Evolutionary conservation across 768 basidiomycete species (phyloP), one percentile per base, ranked within the genome.

Genomic region (Boletus pseudopeckii): DNA sequence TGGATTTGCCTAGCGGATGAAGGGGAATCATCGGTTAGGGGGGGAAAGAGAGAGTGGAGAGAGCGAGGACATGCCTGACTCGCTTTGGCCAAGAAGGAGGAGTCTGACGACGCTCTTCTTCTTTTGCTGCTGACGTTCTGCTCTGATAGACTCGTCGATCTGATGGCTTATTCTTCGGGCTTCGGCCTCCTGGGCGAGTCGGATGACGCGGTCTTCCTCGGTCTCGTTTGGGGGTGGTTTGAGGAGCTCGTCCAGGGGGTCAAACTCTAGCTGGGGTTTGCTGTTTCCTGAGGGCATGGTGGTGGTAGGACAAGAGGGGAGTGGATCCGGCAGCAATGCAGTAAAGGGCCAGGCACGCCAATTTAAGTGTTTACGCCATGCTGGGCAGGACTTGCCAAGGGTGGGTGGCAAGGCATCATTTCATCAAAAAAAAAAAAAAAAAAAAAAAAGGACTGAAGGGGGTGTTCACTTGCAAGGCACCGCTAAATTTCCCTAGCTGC

Each of bases 31-130:
- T 32, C 41, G 22, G 57, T 50, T 11, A 52, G 54, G 40, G 44
- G 11, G 26, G 42, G 49, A 20, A 20, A 14, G 28, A 17, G 22
- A 0, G 38, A 7, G 49, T 33, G 42, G 2, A 13, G 24, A 45
- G 9, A 20, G 40, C 33, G 37, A 42, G 45, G 11, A 28, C 82
- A 63, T 67, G 84, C 88, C 88, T 43, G 84, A 88, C 74, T 92
- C 89, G 75, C 85, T 88, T 72, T 91, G 90, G 5, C 90, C 90
- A 1, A 92, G 80, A 20, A 92, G 75, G 42, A 92, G 73, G 14
- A 92, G 77, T 54, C 86, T 75, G 51, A 92, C 89, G 53, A 88
- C 77, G 44, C 79, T 79, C 66, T 78, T 83, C 76, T 86, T 90
- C 60, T 60, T 65, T 55, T 72, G 71, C 2, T 81, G 78, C 60